These are phyloP conservation scores for Gonapodya prolifera DNA, from an alignment of 192 early-diverging fungal species.

Conservation along the genomic window DNA sequence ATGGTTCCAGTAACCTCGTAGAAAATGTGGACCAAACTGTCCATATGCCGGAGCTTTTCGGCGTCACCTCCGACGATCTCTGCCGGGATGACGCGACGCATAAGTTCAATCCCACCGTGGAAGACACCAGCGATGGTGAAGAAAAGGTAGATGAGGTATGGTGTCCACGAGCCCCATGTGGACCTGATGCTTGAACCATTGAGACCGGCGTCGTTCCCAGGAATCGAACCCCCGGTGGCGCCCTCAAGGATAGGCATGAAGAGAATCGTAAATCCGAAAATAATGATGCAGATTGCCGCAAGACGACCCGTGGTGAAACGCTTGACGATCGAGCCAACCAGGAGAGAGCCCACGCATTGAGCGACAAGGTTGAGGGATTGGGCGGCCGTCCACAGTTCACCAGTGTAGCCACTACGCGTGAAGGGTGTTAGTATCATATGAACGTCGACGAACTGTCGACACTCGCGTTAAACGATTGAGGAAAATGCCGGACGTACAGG, in stretches of 20 bases:
- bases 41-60: slow-evolving; percentile 44
- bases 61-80: slow-evolving; percentile 49
- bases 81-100: slow-evolving; percentile 43
- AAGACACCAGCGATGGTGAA: slow-evolving; percentile 35
- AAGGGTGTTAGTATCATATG: too few relatives aligned
- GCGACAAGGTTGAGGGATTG: slow-evolving; percentile 31
- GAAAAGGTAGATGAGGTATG: slow-evolving; percentile 23
- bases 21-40: slow-evolving; percentile 39
- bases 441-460: slow-evolving; percentile 15
- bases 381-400: slow-evolving; percentile 9
- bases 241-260: slow-evolving; percentile 37
- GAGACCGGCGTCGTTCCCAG: slow-evolving; percentile 1
- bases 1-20: slow-evolving; percentile 46
- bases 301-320: slow-evolving; percentile 25
- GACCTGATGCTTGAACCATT: slow-evolving; percentile 20
- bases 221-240: slow-evolving; percentile 28
- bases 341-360: slow-evolving; percentile 37
- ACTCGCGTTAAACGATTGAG: slow-evolving; percentile 21
- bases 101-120: slow-evolving; percentile 41
- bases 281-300: slow-evolving; percentile 24
- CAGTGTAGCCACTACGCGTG: neutral
- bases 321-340: slow-evolving; percentile 32
- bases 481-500: slow-evolving; percentile 14
- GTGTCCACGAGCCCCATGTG: neutral
- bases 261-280: slow-evolving; percentile 27